phyloP scores from a whole-genome alignment of 2,329 filamentous ascomycete species.

The Domatiomyces globalis region DNA sequence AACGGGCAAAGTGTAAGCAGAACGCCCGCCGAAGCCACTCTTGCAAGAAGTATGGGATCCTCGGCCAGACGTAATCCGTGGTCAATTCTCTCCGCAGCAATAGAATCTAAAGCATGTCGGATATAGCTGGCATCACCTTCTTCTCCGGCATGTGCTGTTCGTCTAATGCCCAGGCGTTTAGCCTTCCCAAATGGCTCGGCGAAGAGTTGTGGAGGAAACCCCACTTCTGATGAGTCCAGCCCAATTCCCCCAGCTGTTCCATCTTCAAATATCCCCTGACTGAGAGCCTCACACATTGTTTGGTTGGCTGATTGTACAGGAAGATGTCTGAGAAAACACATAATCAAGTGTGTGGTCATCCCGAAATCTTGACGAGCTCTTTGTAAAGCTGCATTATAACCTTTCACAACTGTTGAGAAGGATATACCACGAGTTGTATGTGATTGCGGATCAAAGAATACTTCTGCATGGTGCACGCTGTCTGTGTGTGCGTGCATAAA shows the following conservation, averaged over 20 bases:
- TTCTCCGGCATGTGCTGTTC: conserved; percentile 65
- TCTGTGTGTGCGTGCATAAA: conserved; percentile 50
- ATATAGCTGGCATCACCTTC: conserved; percentile 58
- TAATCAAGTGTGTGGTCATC: conserved; percentile 52
- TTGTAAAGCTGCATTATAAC: conserved; percentile 46
- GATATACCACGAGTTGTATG: conserved; percentile 51
- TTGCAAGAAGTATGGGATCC: conserved; percentile 43
- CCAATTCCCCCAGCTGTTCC: conserved; percentile 50
- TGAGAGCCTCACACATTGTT: conserved; percentile 11
- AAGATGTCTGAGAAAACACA: conserved; percentile 51
- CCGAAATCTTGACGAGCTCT: conserved; percentile 48
- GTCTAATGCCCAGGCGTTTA: conserved; percentile 37
- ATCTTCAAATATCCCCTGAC: conserved; percentile 27
- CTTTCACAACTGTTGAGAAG: conserved; percentile 49
- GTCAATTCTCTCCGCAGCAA: conserved; percentile 55
- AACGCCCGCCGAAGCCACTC: conserved; percentile 43
- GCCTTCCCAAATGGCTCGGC: conserved; percentile 46
- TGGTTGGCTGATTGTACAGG: conserved; percentile 7
- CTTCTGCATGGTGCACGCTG: conserved; percentile 57
- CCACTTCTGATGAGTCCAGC: conserved; percentile 48
- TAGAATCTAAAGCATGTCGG: conserved; percentile 44
- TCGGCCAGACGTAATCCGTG: conserved; percentile 55
- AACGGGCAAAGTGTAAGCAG: conserved; percentile 60
- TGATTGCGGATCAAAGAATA: conserved; percentile 71
- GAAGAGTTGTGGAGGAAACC: conserved; percentile 45